Conservation (phyloP, 768 basidiomycete genomes). For the Russula emetica region DNA sequence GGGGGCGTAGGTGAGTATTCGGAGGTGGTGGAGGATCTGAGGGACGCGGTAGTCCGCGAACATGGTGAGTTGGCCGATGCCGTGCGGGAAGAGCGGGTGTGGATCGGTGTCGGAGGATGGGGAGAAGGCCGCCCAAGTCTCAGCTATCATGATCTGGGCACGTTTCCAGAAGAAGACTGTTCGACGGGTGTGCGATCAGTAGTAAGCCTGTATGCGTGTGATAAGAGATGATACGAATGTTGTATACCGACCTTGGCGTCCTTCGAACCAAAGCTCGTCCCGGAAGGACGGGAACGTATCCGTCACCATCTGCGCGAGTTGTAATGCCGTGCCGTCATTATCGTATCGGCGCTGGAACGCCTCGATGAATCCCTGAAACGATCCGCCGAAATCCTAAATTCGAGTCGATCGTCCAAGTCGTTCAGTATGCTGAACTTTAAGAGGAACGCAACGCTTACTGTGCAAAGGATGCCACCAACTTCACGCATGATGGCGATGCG, state of each 20-base stretch:
- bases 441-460: constrained; percentile 41
- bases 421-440: not conserved
- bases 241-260: constrained; percentile 46
- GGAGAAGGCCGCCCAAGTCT: constrained; percentile 90
- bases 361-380: constrained; percentile 26
- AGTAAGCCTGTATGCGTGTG: not conserved
- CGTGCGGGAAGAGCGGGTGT: constrained; percentile 76
- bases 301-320: constrained; percentile 28
- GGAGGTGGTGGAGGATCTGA: constrained; percentile 82
- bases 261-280: constrained; percentile 28
- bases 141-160: constrained; percentile 86
- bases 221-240: not conserved
- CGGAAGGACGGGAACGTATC: constrained; percentile 29
- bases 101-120: constrained; percentile 33
- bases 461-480: constrained; percentile 65
- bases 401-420: not conserved
- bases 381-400: constrained; percentile 23
- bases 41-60: constrained; percentile 93
- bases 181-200: not conserved
- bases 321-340: constrained; percentile 23
- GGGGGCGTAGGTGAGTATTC: constrained; percentile 67
- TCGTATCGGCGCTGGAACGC: constrained; percentile 23
- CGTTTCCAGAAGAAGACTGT: constrained; percentile 85
- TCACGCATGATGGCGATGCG: constrained; percentile 75
- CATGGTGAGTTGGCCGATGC: constrained; percentile 74